Percentiles rank a stretch among this genome's conserved stretches.
phyloP scores from a whole-genome alignment of 2,329 filamentous ascomycete species.

The Rhynchosporium secalis region DNA sequence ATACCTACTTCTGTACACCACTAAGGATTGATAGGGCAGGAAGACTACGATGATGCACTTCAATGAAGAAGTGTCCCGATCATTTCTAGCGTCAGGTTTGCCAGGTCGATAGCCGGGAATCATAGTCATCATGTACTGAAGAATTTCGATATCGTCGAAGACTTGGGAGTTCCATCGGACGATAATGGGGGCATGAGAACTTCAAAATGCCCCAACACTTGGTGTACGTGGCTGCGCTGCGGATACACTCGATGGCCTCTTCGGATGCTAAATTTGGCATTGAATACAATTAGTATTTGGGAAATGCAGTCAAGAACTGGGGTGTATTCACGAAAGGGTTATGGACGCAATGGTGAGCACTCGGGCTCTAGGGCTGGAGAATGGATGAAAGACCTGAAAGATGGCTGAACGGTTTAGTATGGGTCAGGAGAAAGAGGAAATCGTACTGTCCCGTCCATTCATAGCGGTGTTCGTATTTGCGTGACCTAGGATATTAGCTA shows the following conservation, averaged over 20 bases:
- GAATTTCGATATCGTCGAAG: background rate
- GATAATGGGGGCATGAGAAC: background rate
- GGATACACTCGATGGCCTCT: background rate
- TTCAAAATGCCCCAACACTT: background rate
- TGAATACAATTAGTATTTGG: background rate
- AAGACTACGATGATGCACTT: background rate
- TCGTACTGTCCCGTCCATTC: background rate
- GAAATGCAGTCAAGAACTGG: background rate
- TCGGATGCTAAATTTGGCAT: background rate
- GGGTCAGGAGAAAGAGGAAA: background rate
- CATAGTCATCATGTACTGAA: background rate
- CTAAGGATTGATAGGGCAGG: too few relatives aligned
- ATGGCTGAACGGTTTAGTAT: background rate
- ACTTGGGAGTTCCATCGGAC: background rate
- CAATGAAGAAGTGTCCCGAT: background rate
- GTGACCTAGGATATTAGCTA: slow-evolving; percentile 17
- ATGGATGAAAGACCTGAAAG: background rate
- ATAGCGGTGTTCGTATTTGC: slow-evolving; percentile 2
- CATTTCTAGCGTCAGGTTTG: background rate
- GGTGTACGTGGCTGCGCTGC: background rate
- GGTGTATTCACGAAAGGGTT: background rate
- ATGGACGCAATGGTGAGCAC: background rate
- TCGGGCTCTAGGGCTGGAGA: background rate
- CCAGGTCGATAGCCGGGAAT: background rate
- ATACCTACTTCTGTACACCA: background rate